Conservation (phyloP, 2,329 filamentous ascomycete species). For the Orbilia ellipsospora region DNA sequence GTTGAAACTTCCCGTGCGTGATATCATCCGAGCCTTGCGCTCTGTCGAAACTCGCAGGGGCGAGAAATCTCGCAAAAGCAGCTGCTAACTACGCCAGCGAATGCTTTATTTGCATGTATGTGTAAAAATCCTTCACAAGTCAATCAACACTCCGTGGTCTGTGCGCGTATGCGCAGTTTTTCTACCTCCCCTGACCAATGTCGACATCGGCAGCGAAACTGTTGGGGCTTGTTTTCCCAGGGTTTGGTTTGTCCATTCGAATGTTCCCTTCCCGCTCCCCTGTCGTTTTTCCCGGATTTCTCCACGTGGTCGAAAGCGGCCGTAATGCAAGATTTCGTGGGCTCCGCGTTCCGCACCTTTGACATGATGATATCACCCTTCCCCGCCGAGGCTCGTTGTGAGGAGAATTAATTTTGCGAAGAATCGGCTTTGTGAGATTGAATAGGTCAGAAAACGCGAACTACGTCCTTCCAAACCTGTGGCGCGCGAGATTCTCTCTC, state of each 20-base stretch:
- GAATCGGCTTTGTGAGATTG: too few species aligned
- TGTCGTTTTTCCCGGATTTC: not conserved
- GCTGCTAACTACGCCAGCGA: not conserved
- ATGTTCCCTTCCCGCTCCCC: not conserved
- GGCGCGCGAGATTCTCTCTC: too few species aligned
- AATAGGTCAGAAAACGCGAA: too few species aligned
- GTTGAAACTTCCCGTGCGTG: conserved; percentile 31
- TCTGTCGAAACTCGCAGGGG: not conserved
- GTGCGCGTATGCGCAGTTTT: conserved; percentile 2
- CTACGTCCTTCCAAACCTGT: too few species aligned
- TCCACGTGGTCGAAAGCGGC: conserved; percentile 22
- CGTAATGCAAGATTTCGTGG: not conserved
- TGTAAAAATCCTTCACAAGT: not conserved
- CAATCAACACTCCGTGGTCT: not conserved
- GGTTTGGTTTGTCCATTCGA: not conserved
- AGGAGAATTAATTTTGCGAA: too few species aligned
- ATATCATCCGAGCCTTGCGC: conserved; percentile 35
- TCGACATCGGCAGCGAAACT: not conserved
- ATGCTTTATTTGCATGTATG: not conserved
- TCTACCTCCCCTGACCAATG: not conserved
- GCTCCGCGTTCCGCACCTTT: not conserved
- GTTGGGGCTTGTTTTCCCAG: conserved; percentile 5
- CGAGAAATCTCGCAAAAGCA: not conserved
- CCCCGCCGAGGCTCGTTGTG: too few species aligned
- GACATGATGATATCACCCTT: too few species aligned